These are phyloP conservation scores for Tolypocladium ophioglossoides DNA, from an alignment of 2,329 filamentous ascomycete genomes.

Conservation along the genomic window DNA sequence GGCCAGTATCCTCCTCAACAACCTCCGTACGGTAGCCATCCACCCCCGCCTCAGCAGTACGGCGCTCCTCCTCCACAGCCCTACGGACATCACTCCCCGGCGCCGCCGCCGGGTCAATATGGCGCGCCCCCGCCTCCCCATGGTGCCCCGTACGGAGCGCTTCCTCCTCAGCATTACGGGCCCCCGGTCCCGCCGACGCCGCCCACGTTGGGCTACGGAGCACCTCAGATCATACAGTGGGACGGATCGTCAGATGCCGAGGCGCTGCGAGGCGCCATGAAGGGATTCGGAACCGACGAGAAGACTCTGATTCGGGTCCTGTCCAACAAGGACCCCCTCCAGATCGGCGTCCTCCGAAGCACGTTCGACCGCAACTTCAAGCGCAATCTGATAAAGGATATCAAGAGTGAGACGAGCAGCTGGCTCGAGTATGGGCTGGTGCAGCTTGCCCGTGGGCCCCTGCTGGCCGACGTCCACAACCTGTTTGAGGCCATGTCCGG, in stretches of 20 bases:
- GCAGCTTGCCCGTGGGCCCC: constrained; percentile 66
- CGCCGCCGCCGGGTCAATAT: constrained; percentile 20
- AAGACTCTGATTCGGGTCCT: constrained; percentile 61
- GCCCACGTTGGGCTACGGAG: constrained; percentile 65
- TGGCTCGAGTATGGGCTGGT: constrained; percentile 68
- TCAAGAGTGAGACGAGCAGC: constrained; percentile 66
- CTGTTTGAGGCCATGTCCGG: constrained; percentile 66
- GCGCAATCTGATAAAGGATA: constrained; percentile 62
- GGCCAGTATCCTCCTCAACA: constrained; percentile 16
- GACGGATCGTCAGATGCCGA: constrained; percentile 62
- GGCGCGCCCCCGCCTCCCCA: constrained; percentile 27
- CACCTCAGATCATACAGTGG: constrained; percentile 57
- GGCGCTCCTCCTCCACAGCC: constrained; percentile 19
- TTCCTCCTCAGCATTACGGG: constrained; percentile 25
- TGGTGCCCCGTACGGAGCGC: constrained; percentile 23
- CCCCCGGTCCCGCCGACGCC: constrained; percentile 41
- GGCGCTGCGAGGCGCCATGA: constrained; percentile 72
- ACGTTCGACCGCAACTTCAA: constrained; percentile 55
- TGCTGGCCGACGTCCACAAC: constrained; percentile 63
- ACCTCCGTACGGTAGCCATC: constrained; percentile 9
- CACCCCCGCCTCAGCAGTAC: constrained; percentile 13
- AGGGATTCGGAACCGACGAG: constrained; percentile 87
- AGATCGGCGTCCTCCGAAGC: constrained; percentile 57
- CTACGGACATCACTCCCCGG: constrained; percentile 9
- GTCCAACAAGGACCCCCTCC: constrained; percentile 63